Base-by-base conservation (phyloP, 768 basidiomycete species). In the Trametes punicea region DNA sequence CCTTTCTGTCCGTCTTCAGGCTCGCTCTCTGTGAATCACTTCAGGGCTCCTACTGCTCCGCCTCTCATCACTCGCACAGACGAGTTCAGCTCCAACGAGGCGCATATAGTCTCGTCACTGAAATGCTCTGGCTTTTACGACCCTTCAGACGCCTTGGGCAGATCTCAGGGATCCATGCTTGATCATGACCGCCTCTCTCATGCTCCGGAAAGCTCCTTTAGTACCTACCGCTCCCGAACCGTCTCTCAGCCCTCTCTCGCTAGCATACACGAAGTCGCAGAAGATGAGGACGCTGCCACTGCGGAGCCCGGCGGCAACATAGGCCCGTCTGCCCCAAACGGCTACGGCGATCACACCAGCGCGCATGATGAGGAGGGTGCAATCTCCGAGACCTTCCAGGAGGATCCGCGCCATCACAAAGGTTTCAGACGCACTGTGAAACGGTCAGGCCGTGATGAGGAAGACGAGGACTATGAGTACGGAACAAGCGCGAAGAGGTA, bases 41-140 rank as follows among this genome's bases (percentile, higher is more conserved):
- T 63, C 47, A 53, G 44, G 4, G 50, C 52, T 20, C 55, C 62
- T 31, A 18, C 54, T 31, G 34, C 40, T 27, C 56, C 59, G 20
- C 47, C 52, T 18, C 45, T 51, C 18, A 46, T 40, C 29, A 11
- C 57, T 54, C 34, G 41, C 50, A 25, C 36, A 3, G 60, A 64
- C 38, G 62, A 64, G 0, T 41, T 66, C 34, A 61, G 50, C 52
- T 51, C 61, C 0, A 63, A 66, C 39, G 20, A 47, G 18, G 61
- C 67, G 67, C 67, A 68, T 68, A 68, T 60, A 68, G 44, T 49
- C 60, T 50, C 48, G 25, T 40, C 49, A 20, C 15, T 9, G 23
- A 1, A 25, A 0, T 8, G 4, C 39, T 27, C 57, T 46, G 26
- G 15, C 30, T 31, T 40, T 31, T 46, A 56, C 23, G 40, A 16